Evolutionary conservation across 306 rosid species (phyloP).

Genomic region (Quercus dentata): DNA sequence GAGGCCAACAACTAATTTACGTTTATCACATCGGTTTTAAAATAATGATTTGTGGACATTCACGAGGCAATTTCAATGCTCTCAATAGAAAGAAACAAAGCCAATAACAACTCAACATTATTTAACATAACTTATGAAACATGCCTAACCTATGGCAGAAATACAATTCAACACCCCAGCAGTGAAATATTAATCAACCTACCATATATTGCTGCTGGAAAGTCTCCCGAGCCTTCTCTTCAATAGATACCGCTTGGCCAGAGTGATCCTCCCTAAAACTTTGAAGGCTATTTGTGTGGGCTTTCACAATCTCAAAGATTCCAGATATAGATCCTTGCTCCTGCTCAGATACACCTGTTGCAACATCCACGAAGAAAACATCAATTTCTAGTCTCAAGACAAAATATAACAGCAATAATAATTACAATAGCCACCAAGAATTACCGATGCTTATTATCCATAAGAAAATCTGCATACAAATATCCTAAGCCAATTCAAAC

Average conservation of each 20-base stretch:
- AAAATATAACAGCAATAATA: not conserved
- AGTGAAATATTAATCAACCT: constrained; percentile 13
- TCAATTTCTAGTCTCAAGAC: not conserved
- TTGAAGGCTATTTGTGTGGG: constrained; percentile 55
- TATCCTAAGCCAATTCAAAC: not conserved
- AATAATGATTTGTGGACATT: no score
- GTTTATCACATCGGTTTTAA: not conserved
- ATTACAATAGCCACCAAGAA: not conserved
- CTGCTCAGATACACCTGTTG: constrained; percentile 49
- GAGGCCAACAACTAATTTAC: not conserved
- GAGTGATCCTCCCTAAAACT: constrained; percentile 56
- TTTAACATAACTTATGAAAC: not conserved
- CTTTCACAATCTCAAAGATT: constrained; percentile 41
- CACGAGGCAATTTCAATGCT: no score
- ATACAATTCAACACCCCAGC: not conserved
- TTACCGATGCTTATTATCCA: not conserved
- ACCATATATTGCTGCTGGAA: constrained; percentile 65
- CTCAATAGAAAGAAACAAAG: not conserved
- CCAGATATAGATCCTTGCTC: constrained; percentile 48
- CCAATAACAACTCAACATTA: not conserved
- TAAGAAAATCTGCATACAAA: not conserved
- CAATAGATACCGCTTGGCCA: constrained; percentile 57
- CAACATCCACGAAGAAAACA: constrained; percentile 4
- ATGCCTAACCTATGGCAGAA: not conserved
- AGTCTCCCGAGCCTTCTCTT: constrained; percentile 54